phyloP scores from a whole-genome alignment of 768 basidiomycete species.

The Mycena haematopus region DNA sequence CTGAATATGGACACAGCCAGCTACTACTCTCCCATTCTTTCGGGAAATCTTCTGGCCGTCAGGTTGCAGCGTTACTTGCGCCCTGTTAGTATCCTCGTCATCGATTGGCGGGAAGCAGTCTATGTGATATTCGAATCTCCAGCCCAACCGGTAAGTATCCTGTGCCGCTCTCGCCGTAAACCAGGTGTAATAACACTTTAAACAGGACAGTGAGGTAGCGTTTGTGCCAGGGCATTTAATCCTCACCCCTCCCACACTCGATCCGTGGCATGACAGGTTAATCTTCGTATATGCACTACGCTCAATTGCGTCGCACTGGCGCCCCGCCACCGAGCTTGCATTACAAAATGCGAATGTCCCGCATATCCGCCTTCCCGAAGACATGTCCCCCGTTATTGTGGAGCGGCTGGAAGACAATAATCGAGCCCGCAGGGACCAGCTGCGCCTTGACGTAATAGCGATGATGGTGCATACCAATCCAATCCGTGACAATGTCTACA shows the following conservation, averaged over 20 bases:
- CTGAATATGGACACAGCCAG: neutral
- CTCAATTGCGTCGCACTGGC: too few species aligned
- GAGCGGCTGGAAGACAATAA: too few species aligned
- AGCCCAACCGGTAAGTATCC: neutral
- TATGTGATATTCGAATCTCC: neutral
- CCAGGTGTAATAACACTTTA: neutral
- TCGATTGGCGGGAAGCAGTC: conserved; percentile 5
- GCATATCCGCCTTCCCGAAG: too few species aligned
- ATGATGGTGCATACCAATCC: too few species aligned
- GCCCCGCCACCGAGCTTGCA: too few species aligned
- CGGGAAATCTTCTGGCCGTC: neutral
- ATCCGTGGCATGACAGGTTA: too few species aligned
- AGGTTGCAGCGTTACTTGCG: neutral
- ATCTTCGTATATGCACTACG: too few species aligned
- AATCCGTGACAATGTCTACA: too few species aligned
- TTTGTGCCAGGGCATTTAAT: conserved; percentile 7
- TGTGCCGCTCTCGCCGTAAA: neutral
- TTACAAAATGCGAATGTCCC: too few species aligned
- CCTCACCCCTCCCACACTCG: neutral
- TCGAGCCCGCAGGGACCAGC: too few species aligned
- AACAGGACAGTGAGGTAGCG: neutral
- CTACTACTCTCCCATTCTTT: neutral
- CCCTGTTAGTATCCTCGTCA: neutral
- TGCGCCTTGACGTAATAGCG: too few species aligned
- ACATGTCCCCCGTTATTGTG: too few species aligned